Base-by-base conservation (phyloP, 2,329 filamentous ascomycete genomes). In the Rutstroemia sp. region DNA sequence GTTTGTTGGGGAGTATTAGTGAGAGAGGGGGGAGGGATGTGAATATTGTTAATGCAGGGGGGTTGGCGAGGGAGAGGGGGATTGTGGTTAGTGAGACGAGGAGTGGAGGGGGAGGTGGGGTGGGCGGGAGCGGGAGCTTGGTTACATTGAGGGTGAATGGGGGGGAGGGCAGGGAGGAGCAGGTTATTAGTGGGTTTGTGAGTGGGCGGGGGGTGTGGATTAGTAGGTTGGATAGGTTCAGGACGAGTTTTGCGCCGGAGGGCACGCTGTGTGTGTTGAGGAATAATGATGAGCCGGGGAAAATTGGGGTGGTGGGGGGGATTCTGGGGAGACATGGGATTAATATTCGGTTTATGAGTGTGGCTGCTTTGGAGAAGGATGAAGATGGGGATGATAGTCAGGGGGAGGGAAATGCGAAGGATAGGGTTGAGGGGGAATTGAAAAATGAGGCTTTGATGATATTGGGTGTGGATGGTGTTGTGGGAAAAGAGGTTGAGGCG, bases 301-400 rank as follows among this genome's bases (percentile, higher is more conserved):
- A 91, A 75, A 92, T 94, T 68, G 89, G 89, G 2, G 82, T 83
- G 39, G 88, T 94, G 2, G 89, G 89, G 0, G 84, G 78, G 57
- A 77, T 84, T 52, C 73, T 92, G 25, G 89, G 88, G 0, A 77
- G 77, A 39, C 80, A 86, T 39, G 83, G 82, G 0, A 83, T 94
- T 52, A 94, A 94, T 66, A 90, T 92, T 69, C 80, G 80, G 47
- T 91, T 86, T 68, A 94, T 92, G 89, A 85, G 82, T 66, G 88
- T 92, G 2, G 80, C 79, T 3, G 75, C 76, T 16, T 69, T 87
- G 60, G 64, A 66, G 44, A 37, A 54, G 27, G 56, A 39, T 34
- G 56, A 59, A 37, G 56, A 49, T 5, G 57, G 61, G 34, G 46
- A 59, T 39, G 45, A 58, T 39, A 57, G 23, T 23, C 23, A 55